These are phyloP conservation scores for Sesbania bispinosa DNA, from an alignment of 306 rosid species.

Conservation along the genomic window DNA sequence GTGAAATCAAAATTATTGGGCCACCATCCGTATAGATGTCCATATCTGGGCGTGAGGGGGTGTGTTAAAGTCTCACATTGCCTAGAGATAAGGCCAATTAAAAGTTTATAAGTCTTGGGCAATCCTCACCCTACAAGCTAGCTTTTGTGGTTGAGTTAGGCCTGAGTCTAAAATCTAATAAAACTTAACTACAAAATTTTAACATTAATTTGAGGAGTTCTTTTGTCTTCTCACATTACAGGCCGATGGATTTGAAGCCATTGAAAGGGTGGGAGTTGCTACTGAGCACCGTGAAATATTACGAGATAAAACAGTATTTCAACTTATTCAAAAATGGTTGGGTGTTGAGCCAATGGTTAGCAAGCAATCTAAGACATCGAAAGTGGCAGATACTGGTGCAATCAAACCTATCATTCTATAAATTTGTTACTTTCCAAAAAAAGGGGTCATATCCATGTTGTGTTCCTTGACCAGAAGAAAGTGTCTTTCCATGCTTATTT, in stretches of 20 bases:
- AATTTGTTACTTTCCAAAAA: background rate
- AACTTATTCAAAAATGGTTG: conserved; percentile 63
- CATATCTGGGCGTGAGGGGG: too few species aligned
- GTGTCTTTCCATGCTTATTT: background rate
- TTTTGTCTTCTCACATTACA: conserved; percentile 33
- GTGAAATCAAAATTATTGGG: background rate
- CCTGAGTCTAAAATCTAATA: too few species aligned
- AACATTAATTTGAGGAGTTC: background rate
- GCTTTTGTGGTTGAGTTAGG: too few species aligned
- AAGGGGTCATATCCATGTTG: background rate
- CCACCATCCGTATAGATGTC: too few species aligned
- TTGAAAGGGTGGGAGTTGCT: conserved; percentile 67
- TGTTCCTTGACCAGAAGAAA: background rate
- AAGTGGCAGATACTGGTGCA: conserved; percentile 52
- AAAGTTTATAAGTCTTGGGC: too few species aligned
- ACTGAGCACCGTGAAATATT: conserved; percentile 65
- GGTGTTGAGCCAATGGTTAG: conserved; percentile 46
- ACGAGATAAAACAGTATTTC: conserved; percentile 48
- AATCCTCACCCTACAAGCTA: too few species aligned
- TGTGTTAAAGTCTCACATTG: too few species aligned
- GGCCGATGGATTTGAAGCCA: conserved; percentile 82
- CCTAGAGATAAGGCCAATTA: too few species aligned
- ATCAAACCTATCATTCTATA: conserved; percentile 24
- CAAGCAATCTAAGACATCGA: conserved; percentile 52
- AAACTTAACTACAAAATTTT: background rate